Evolutionary conservation across 1,139 yeast genomes (phyloP), one percentile per base, ranked within the genome.

Genomic region (Magnusiomyces clavatus): DNA sequence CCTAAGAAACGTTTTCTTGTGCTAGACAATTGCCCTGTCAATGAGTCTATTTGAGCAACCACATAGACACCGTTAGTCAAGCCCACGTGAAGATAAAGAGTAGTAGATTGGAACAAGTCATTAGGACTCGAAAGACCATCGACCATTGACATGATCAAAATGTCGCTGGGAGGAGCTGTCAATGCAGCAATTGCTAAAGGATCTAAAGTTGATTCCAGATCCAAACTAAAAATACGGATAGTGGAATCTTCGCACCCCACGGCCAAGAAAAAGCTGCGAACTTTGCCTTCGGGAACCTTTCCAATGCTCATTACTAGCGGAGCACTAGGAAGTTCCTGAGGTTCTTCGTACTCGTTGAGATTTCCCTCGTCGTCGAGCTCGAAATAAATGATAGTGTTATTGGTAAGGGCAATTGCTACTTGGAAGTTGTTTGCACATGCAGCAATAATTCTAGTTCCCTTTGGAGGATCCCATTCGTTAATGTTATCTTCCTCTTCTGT

Each of bases 401-500:
- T 86, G 1, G 94, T 82, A 10, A 92, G 67, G 0, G 82, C 89
- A 8, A 92, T 62, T 0, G 79, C 79, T 0, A 90, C 72, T 65
- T 92, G 97, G 19, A 77, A 75, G 42, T 76, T 73, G 40, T 87
- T 87, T 2, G 84, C 69, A 1, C 87, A 67, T 0, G 90, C 84
- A 31, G 73, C 69, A 0, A 77, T 62, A 43, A 92, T 76, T 35
- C 77, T 72, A 14, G 84, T 80, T 6, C 95, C 95, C 0, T 84
- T 83, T 0, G 96, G 95, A 1, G 96, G 88, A 43, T 69, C 74
- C 98, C 98, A 92, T 57, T 86, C 86, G 39, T 68, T 69, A 3
- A 60, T 54, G 51, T 64, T 62, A 35, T 72, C 71, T 3, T 71
- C 66, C 8, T 24, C 31, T 24, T 24, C 31, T 24, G 31, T 24